A percentile compares a stretch with the other conserved stretches of the same genome.
These are phyloP conservation scores for Asterella californica DNA, from an alignment of 225 moss, liverwort and hornwort species.

Conservation along the genomic window DNA sequence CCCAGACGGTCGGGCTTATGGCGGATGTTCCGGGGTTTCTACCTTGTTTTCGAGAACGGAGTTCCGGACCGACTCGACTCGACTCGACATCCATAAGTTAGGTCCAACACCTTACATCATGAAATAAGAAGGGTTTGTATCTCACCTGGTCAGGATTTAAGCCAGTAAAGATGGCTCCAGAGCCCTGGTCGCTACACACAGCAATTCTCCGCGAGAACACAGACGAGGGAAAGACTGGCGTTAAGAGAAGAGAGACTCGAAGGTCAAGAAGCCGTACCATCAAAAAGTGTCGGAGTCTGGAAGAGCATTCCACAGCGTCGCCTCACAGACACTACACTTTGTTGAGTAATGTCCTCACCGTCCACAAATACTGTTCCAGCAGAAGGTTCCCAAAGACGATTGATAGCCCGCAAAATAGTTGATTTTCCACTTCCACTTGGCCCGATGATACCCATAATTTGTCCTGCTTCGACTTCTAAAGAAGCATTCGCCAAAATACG, in stretches of 20 bases:
- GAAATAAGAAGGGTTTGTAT: too few relatives aligned
- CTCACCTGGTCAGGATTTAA: too few relatives aligned
- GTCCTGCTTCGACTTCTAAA: conserved; percentile 38
- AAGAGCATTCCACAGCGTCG: conserved; percentile 60
- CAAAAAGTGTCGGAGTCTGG: conserved; percentile 54
- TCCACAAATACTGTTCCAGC: conserved; percentile 48
- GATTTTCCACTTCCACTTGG: conserved; percentile 57
- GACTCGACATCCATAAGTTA: too few relatives aligned
- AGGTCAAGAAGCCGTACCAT: conserved; percentile 31
- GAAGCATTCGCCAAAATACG: conserved; percentile 35
- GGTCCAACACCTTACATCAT: too few relatives aligned
- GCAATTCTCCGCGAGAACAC: too few relatives aligned
- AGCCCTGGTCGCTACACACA: too few relatives aligned
- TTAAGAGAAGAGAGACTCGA: not conserved
- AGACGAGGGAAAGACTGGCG: too few relatives aligned
- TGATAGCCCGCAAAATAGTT: conserved; percentile 52
- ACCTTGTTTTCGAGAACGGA: too few relatives aligned
- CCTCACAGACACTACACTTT: conserved; percentile 42
- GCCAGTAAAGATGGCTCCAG: too few relatives aligned
- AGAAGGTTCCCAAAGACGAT: conserved; percentile 58
- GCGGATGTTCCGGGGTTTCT: not conserved
- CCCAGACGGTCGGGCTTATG: not conserved
- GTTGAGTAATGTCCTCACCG: conserved; percentile 48
- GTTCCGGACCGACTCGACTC: too few relatives aligned
- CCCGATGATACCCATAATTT: conserved; percentile 55